A percentile compares a stretch with the other conserved stretches of the same genome.
These are phyloP conservation scores for Aspergillus sojae DNA, from an alignment of 2,329 filamentous ascomycete genomes.

Conservation along the genomic window DNA sequence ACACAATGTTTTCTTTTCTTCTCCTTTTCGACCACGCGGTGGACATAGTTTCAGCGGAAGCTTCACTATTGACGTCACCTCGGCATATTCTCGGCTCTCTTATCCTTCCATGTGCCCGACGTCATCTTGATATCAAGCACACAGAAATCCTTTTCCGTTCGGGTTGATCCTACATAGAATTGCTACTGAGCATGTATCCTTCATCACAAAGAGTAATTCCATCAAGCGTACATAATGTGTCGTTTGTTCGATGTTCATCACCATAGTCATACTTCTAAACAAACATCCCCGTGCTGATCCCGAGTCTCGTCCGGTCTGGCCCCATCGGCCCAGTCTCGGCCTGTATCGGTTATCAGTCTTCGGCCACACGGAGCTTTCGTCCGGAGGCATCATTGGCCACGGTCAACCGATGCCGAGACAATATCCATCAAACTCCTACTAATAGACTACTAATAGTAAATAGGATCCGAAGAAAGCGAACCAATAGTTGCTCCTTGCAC, in stretches of 20 bases:
- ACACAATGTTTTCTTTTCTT: not conserved
- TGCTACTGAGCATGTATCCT: not conserved
- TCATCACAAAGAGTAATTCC: not conserved
- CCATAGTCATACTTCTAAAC: not conserved
- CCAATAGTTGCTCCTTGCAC: not conserved
- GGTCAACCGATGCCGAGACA: not conserved
- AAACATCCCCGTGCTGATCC: conserved; percentile 4
- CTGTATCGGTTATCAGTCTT: conserved; percentile 36
- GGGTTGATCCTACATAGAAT: not conserved
- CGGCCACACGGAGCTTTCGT: conserved; percentile 40
- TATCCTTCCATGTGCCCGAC: not conserved
- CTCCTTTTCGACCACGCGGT: too few relatives aligned
- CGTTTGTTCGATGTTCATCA: too few relatives aligned
- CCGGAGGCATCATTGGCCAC: not conserved
- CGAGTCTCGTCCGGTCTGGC: conserved; percentile 18
- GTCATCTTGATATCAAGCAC: conserved; percentile 3
- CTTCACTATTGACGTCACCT: conserved; percentile 27
- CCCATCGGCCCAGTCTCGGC: conserved; percentile 31
- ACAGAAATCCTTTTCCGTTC: not conserved
- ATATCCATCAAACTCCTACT: not conserved
- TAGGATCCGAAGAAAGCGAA: not conserved
- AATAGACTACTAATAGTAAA: not conserved
- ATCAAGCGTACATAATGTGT: too few relatives aligned
- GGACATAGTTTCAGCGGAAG: not conserved
- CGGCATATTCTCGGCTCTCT: conserved; percentile 27